Base-by-base conservation (phyloP, 2,329 filamentous ascomycete species). In the Cercospora citrullina region DNA sequence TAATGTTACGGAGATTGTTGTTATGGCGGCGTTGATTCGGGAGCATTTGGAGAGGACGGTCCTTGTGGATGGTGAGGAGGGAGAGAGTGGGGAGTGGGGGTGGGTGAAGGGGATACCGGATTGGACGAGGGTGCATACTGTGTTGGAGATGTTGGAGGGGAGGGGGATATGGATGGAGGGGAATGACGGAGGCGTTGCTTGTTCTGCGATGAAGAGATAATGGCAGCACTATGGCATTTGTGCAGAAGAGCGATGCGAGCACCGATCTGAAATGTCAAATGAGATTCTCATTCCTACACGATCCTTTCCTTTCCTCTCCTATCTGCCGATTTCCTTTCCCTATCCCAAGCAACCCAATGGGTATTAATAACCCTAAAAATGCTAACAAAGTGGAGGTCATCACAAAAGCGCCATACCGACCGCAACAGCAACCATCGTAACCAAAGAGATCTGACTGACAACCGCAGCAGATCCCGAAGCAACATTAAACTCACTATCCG, bases 1-100 rank as follows among this genome's bases (percentile, higher is more conserved):
- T 60, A 78, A 75, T 57, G 75, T 78, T 9, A 73, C 75, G 18
- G 76, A 79, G 65, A 78, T 79, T 60, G 74, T 79, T 1, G 68
- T 71, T 12, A 68, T 64, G 23, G 75, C 76, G 9, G 73, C 74
- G 1, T 66, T 70, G 16, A 26, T 76, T 57, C 75, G 69, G 65
- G 60, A 64, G 10, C 61, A 45, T 12, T 30, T 74, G 28, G 51
- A 69, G 9, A 39, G 51, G 12, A 12, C 58, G 9, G 16, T 42
- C 2, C 31, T 42, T 23, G 30, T 33, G 2, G 31, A 57, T 23
- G 36, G 36, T 12, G n/a, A 31, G 45, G n/a, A n/a, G n/a, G n/a
- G n/a, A n/a, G n/a, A n/a, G n/a, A n/a, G 14, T 36, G 33, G 6
- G 36, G 62, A 64, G 14, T 28, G 26, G 48, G 3, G 12, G 31